A percentile compares a stretch with the other conserved stretches of the same genome.
These are phyloP conservation scores for Globisporangium spiculum DNA, from an alignment of 352 stramenopile genomes.

Conservation along the genomic window DNA sequence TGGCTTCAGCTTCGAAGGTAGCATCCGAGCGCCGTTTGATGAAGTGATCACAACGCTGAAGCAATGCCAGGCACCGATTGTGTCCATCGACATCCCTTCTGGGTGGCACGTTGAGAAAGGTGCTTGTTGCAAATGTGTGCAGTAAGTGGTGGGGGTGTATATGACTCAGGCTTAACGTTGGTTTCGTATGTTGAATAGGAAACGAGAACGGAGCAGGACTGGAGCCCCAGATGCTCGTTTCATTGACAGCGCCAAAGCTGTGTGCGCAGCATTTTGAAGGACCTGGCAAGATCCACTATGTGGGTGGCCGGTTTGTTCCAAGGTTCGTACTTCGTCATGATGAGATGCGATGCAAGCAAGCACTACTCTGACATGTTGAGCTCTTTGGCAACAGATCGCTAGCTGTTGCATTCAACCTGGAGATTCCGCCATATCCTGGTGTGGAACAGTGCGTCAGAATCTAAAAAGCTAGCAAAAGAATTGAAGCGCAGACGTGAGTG, in stretches of 20 bases:
- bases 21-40: slow-evolving; percentile 89
- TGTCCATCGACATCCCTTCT: slow-evolving; percentile 98
- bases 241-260: slow-evolving; percentile 96
- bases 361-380: neutral
- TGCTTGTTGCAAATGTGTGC: slow-evolving; percentile 15
- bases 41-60: slow-evolving; percentile 75
- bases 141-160: neutral
- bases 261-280: slow-evolving; percentile 89
- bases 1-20: slow-evolving; percentile 96
- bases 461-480: neutral
- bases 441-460: slow-evolving; percentile 67
- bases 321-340: slow-evolving; percentile 42
- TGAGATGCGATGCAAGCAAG: neutral
- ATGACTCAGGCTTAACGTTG: neutral
- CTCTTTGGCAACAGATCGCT: slow-evolving; percentile 32
- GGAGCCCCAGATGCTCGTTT: slow-evolving; percentile 93
- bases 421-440: slow-evolving; percentile 56
- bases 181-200: slow-evolving; percentile 28
- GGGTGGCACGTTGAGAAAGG: slow-evolving; percentile 96
- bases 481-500: neutral
- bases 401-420: slow-evolving; percentile 58
- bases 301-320: slow-evolving; percentile 95
- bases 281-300: slow-evolving; percentile 85
- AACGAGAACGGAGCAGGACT: slow-evolving; percentile 79
- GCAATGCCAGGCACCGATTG: slow-evolving; percentile 69